Conservation (phyloP, 176 grass and related monocot species). For the Paspalum vaginatum region DNA sequence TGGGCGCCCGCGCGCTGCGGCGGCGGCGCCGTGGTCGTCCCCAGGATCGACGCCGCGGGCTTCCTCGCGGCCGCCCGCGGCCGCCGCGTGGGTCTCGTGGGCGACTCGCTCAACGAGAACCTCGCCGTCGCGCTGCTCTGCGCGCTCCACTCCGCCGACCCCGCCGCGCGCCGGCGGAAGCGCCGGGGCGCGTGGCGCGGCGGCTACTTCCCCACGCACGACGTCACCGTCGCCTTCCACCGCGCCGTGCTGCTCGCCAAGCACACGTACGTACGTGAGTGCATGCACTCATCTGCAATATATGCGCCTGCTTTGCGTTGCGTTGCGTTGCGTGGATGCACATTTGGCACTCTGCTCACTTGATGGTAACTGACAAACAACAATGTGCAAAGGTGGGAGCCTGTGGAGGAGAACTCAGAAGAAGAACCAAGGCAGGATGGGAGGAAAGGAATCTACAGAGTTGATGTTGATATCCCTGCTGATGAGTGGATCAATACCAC, state of each 20-base stretch:
- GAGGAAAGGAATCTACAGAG: slow-evolving; percentile 63
- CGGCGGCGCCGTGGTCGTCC: no score
- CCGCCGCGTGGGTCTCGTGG: slow-evolving; percentile 53
- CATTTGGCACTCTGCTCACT: no score
- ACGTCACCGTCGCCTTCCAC: slow-evolving; percentile 79
- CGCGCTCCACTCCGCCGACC: slow-evolving; percentile 63
- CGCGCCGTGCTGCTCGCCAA: slow-evolving; percentile 88
- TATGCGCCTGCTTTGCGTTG: background rate
- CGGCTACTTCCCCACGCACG: slow-evolving; percentile 69
- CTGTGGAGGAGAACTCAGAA: slow-evolving; percentile 44
- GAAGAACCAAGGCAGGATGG: slow-evolving; percentile 50
- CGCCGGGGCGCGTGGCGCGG: no score
- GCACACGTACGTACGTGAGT: slow-evolving; percentile 72
- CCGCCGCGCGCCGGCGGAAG: slow-evolving; percentile 73
- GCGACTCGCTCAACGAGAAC: slow-evolving; percentile 87
- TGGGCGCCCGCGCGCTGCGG: no score
- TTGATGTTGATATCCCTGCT: slow-evolving; percentile 76
- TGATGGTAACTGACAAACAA: no score
- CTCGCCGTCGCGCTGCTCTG: slow-evolving; percentile 77
- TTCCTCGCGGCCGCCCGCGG: slow-evolving; percentile 59
- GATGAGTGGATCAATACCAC: slow-evolving; percentile 76
- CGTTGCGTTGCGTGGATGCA: no score
- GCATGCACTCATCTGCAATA: background rate
- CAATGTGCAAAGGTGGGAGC: slow-evolving; percentile 97
- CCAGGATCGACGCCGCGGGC: slow-evolving; percentile 58